Base-by-base conservation (phyloP, 2,329 filamentous ascomycete genomes). In the Calonectria pteridis region DNA sequence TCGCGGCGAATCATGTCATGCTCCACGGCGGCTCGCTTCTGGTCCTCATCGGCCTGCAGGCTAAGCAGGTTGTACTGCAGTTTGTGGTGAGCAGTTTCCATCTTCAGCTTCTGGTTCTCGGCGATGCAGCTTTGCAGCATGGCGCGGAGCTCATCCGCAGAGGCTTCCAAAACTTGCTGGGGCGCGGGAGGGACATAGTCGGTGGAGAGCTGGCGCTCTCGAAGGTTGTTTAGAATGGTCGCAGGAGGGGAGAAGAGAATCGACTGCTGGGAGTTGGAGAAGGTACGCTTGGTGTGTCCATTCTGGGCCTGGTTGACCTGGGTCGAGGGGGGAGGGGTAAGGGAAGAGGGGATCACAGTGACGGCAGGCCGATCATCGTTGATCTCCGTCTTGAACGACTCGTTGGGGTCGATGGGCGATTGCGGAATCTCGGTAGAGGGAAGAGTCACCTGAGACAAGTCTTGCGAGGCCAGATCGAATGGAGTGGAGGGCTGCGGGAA, bases 1-100 rank as follows among this genome's bases (percentile, higher is more conserved):
- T 98, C 95, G 28, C 94, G 91, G 75, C 95, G 91, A n/a, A 93
- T 94, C 91, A 98, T 96, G 77, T 97, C 94, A 79, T 98, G 94
- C 84, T 98, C 96, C 6, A 98, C 96, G 43, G 93, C 94, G 77
- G 96, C 95, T 31, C 95, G 92, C 84, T 97, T 96, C 13, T 95
- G 91, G 35, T 95, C 93, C 78, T 98, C 95, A 63, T 93, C 92
- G 69, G 94, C 95, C 81, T 98, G 95, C 77, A 98, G 92, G 66
- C 91, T 92, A 33, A 98, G 89, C 81, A 98, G 90, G 79, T 93
- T 95, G 82, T 96, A 94, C 83, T 98, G 96, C 69, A 98, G 87
- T 85, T 97, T 97, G 86, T 97, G 94, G 83, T 98, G 96, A 37
- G 96, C 94, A 20, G 94, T 93, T 73, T 96, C 94, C 87, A 95